Percentiles rank a stretch among this genome's conserved stretches.
Evolutionary conservation across 2,329 filamentous ascomycete species (phyloP).

Genomic region (Pestalotiopsis sp.): DNA sequence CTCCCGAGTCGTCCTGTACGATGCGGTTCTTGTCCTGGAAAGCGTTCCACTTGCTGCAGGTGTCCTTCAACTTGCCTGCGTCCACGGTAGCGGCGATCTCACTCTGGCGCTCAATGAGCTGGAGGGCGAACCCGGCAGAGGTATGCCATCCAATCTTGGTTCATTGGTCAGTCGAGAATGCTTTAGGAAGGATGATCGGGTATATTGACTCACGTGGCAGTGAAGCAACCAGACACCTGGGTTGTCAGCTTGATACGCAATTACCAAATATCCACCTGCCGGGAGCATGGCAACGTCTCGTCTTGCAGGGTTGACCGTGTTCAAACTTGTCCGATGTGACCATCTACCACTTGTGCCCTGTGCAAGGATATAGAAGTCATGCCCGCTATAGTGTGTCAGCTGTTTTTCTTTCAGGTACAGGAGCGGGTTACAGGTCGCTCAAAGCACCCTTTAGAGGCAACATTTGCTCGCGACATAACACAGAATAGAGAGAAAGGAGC

Average conservation of each 20-base stretch:
- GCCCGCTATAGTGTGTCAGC: slow-evolving; percentile 27
- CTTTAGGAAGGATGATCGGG: neutral
- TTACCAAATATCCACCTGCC: slow-evolving; percentile 46
- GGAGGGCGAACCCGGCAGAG: slow-evolving; percentile 51
- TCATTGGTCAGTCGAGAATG: neutral
- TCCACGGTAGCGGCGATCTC: slow-evolving; percentile 29
- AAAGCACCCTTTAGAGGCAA: no score
- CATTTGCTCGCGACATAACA: no score
- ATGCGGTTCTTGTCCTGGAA: slow-evolving; percentile 27
- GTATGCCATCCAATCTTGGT: slow-evolving; percentile 53
- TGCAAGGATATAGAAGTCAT: slow-evolving; percentile 44
- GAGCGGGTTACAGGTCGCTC: no score
- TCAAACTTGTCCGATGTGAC: slow-evolving; percentile 30
- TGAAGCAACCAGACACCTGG: slow-evolving; percentile 51
- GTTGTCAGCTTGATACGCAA: slow-evolving; percentile 55
- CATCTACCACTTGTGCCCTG: slow-evolving; percentile 30
- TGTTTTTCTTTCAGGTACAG: no score
- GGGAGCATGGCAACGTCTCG: slow-evolving; percentile 53
- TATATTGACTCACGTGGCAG: slow-evolving; percentile 26
- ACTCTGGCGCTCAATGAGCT: slow-evolving; percentile 46
- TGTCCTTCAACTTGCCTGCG: slow-evolving; percentile 27
- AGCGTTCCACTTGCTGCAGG: slow-evolving; percentile 30
- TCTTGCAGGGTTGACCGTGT: slow-evolving; percentile 47
- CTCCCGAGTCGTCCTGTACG: slow-evolving; percentile 35
- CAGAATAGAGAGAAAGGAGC: no score